These are phyloP conservation scores for Solidago caesia DNA, from an alignment of 129 eudicot genomes.

Conservation along the genomic window DNA sequence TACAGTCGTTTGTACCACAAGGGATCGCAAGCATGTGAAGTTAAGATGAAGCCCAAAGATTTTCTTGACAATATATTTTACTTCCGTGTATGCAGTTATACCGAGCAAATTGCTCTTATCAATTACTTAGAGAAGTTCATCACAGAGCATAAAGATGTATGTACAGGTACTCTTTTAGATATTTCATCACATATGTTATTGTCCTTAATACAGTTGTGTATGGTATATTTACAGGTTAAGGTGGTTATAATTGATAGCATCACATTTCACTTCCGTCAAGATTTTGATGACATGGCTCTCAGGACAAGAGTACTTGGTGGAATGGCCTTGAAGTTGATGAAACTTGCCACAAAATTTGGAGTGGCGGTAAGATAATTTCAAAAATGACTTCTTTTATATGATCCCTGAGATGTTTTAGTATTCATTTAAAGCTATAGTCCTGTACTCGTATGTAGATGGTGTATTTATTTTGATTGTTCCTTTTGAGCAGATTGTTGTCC, in stretches of 20 bases:
- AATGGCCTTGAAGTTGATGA: conserved; percentile 84
- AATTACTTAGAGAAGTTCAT: conserved; percentile 74
- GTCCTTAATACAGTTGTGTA: conserved; percentile 2
- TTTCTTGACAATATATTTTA: conserved; percentile 79
- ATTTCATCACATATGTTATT: background rate
- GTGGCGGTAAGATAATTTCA: conserved; percentile 64
- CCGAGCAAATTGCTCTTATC: conserved; percentile 78
- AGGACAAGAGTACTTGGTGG: conserved; percentile 83
- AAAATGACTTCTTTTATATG: conserved; percentile 1
- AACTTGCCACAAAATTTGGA: conserved; percentile 62
- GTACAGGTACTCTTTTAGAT: conserved; percentile 22
- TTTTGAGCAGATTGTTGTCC: conserved; percentile 68
- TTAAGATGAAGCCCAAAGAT: conserved; percentile 50
- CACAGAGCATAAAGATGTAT: conserved; percentile 80
- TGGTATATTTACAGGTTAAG: conserved; percentile 59
- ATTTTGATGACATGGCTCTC: conserved; percentile 95
- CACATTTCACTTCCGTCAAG: conserved; percentile 93
- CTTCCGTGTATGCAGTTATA: conserved; percentile 85
- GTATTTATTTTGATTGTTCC: conserved; percentile 11
- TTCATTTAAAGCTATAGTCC: background rate
- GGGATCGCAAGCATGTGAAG: conserved; percentile 38
- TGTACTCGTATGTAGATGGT: background rate
- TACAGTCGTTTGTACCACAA: conserved; percentile 45
- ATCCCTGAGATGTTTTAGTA: conserved; percentile 2
- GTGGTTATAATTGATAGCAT: conserved; percentile 78